Evolutionary conservation across 2,329 filamentous ascomycete species (phyloP), one percentile per base, ranked within the genome.

Genomic region (Didymella exigua): DNA sequence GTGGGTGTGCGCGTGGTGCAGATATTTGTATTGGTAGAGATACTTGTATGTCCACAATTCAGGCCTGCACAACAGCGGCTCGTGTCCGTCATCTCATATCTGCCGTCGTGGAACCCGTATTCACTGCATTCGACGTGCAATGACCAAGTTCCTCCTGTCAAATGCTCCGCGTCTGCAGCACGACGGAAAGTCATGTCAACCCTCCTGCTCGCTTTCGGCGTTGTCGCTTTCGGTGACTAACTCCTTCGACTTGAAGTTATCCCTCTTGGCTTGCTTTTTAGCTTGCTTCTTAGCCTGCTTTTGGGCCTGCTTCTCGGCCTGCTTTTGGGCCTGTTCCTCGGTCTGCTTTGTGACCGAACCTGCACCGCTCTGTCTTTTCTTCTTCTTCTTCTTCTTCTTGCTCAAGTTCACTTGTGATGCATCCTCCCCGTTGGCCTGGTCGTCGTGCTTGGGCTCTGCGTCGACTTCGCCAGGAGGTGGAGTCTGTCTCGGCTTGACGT

Each of bases 401-500:
- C 30, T 48, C 2, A 47, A 37, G 7, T 53, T 45, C 11, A 36
- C 30, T 2, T 42, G 13, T 3, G 29, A 7, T 19, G 2, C 37
- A 8, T 30, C 31, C 3, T 37, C 31, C 5, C 11, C 47, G 10
- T 27, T 40, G 5, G 2, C 27, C 7, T 43, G 34, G 24, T 11
- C 3, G 6, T 49, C 31, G 8, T 29, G 9, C 19, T 23, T 42
- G 23, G 58, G 51, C 31, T 52, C n/a, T 1, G 18, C 30, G 14
- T 37, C 9, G 1, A 42, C 18, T 13, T 60, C 26, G 5, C 31
- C 49, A 10, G 29, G 37, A 30, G 49, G 26, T 4, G 16, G 37
- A 19, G 26, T 41, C 27, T 36, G 38, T 29, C 59, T 43, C 11
- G 59, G 58, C 36, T 54, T 65, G 44, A 59, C 54, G n/a, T 64